phyloP scores from a whole-genome alignment of 352 stramenopile species.

The Globisporangium cystogenes region DNA sequence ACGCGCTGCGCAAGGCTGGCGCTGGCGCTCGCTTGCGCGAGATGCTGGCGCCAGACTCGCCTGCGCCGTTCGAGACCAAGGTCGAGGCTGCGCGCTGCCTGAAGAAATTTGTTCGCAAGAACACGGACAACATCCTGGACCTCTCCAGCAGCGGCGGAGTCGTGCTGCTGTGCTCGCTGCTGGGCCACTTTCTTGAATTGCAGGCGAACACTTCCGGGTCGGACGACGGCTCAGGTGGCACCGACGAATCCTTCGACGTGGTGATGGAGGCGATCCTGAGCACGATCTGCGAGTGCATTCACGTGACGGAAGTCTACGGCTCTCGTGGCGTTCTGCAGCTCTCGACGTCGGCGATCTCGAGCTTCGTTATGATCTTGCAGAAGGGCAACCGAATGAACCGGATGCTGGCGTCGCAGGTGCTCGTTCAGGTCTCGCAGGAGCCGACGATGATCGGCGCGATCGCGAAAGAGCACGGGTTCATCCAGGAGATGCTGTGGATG shows the following conservation, averaged over 20 bases:
- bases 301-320: slow-evolving; percentile 34
- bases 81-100: slow-evolving; percentile 68
- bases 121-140: slow-evolving; percentile 65
- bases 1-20: slow-evolving; percentile 54
- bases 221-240: slow-evolving; percentile 12
- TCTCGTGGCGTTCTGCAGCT: slow-evolving; percentile 46
- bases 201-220: slow-evolving; percentile 18
- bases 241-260: slow-evolving; percentile 55
- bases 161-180: slow-evolving; percentile 36
- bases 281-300: slow-evolving; percentile 72
- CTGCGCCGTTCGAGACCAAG: slow-evolving; percentile 42
- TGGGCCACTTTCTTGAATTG: slow-evolving; percentile 55
- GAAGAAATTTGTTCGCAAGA: slow-evolving; percentile 70
- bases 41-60: slow-evolving; percentile 46
- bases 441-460: slow-evolving; percentile 47
- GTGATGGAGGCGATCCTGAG: slow-evolving; percentile 69
- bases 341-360: slow-evolving; percentile 42
- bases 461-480: slow-evolving; percentile 46
- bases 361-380: slow-evolving; percentile 58
- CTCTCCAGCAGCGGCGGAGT: slow-evolving; percentile 52
- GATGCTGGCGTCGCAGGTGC: slow-evolving; percentile 66
- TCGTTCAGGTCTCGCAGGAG: slow-evolving; percentile 61
- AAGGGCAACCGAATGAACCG: slow-evolving; percentile 52
- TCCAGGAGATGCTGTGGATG: slow-evolving; percentile 70
- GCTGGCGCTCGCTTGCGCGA: slow-evolving; percentile 45